Evolutionary conservation across 495 filamentous ascomycete genomes (phyloP).

Genomic region (Aspergillus heteromorphus): DNA sequence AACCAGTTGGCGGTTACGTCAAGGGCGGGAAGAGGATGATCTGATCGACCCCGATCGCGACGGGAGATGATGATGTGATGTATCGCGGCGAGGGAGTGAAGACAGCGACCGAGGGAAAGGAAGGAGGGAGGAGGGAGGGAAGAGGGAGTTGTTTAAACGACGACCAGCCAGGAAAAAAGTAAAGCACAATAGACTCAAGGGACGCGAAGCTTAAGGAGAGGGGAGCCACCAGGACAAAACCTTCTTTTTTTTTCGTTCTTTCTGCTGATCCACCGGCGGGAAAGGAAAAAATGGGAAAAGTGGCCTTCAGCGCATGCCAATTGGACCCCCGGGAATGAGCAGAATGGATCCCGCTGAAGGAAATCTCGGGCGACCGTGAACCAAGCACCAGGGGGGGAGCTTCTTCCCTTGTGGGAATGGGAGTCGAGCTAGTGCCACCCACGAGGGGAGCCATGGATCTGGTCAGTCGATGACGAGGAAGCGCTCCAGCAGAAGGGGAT

Average conservation of each 20-base stretch:
- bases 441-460: background rate
- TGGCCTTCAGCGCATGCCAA: conserved; percentile 14
- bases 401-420: too few species aligned
- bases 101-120: background rate
- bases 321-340: conserved; percentile 4
- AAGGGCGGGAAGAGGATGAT: background rate
- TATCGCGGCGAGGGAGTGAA: too few species aligned
- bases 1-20: background rate
- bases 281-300: conserved; percentile 3
- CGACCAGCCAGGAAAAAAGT: conserved; percentile 4
- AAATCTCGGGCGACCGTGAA: background rate
- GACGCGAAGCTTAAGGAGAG: conserved; percentile 4
- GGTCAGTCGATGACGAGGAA: conserved; percentile 4
- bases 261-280: background rate
- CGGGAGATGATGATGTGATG: background rate
- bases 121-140: background rate
- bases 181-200: background rate
- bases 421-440: background rate
- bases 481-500: background rate
- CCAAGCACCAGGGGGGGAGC: background rate
- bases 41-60: background rate
- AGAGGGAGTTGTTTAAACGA: conserved; percentile 1
- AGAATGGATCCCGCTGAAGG: background rate
- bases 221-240: background rate
- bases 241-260: conserved; percentile 1